Base-by-base conservation (phyloP, 2,329 filamentous ascomycete genomes). In the Pestalotiopsis sp. region DNA sequence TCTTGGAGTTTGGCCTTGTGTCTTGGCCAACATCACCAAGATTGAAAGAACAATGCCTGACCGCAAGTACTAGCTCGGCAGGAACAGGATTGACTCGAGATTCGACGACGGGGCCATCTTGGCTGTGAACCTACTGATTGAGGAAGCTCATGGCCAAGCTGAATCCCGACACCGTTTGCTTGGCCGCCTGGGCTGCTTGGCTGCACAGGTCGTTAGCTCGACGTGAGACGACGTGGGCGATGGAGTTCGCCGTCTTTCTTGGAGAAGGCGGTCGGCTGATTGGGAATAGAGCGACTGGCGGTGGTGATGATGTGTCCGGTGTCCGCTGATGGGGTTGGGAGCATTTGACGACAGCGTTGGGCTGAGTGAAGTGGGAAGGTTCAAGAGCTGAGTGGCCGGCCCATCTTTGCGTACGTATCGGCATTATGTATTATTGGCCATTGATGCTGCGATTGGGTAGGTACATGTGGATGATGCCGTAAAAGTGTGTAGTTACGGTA, bases 111-210 rank as follows among this genome's bases (percentile, higher is more conserved):
- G 57, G 57, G 57, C 57, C 31, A 62, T 62, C 59, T 59, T 39
- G 59, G 59, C 59, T 41, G 27, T 20, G 31, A 36, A 12, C 20
- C 36, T 36, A 36, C 31, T 62, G 25, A 39, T 38, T 14, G 31
- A n/a, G 6, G 57, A 59, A 59, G 57, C 27, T 59, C 57, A 36
- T 59, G n/a, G 57, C 57, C 59, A 62, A 62, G 59, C 59, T 62
- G 59, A 6, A 14, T 36, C 11, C 59, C 23, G 31, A 39, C 59
- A 38, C 38, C 27, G n/a, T 36, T 27, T 62, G 45, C 45, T 41
- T 59, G 57, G 57, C 23, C 25, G 6, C 20, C 11, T 13, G 25
- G 23, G 38, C 13, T 20, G 59, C 17, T 23, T 25, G 23, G n/a
- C 23, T 31, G 31, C 31, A 59, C 25, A 25, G 23, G 27, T 36